phyloP scores from a whole-genome alignment of 2,329 filamentous ascomycete species.

The Beauveria rudraprayagi region DNA sequence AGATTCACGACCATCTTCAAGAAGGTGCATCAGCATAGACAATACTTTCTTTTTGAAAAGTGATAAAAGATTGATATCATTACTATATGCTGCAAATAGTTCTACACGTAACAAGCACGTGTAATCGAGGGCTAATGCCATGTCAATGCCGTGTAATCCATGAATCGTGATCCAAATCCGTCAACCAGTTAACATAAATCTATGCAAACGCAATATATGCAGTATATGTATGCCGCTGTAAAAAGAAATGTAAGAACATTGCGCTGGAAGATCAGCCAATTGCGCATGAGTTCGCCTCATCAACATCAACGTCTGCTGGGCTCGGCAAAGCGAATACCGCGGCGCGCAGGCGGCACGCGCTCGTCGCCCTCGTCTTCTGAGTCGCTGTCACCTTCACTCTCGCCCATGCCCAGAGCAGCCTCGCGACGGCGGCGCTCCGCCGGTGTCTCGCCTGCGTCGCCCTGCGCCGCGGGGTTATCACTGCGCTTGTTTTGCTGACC shows the following conservation, averaged over 20 bases:
- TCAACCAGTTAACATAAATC: background rate
- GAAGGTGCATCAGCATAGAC: too few species aligned
- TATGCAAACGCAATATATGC: background rate
- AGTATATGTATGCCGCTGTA: background rate
- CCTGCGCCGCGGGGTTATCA: background rate
- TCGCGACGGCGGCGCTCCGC: conserved; percentile 67
- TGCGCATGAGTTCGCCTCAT: background rate
- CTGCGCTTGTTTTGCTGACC: conserved; percentile 12
- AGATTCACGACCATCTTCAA: too few species aligned
- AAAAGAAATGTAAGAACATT: background rate
- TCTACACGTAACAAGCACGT: too few species aligned
- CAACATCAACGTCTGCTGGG: conserved; percentile 14
- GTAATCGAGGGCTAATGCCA: too few species aligned
- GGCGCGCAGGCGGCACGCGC: conserved; percentile 41
- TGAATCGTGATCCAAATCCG: too few species aligned
- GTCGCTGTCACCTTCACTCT: conserved; percentile 39
- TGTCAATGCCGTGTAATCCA: too few species aligned
- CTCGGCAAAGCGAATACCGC: conserved; percentile 57
- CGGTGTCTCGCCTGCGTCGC: conserved; percentile 56
- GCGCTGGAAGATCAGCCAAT: background rate
- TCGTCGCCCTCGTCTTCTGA: conserved; percentile 47
- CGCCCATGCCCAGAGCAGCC: conserved; percentile 59
- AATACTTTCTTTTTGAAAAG: too few species aligned
- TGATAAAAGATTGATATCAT: too few species aligned
- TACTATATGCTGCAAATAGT: too few species aligned